Conservation (phyloP, 768 basidiomycete species). For the Phylloporus arenicola region DNA sequence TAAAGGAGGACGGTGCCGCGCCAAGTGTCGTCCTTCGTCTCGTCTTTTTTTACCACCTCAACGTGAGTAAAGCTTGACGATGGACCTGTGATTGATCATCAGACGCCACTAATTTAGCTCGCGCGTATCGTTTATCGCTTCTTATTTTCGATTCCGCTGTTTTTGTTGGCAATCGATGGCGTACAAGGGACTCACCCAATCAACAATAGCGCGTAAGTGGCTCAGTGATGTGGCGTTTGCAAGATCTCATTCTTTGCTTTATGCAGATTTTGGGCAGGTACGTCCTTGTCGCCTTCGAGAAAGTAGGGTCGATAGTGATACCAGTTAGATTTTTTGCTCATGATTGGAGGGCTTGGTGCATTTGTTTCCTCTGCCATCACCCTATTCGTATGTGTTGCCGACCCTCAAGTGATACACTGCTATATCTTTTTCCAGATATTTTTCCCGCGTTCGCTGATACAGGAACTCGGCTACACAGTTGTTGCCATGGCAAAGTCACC, state of each 20-base stretch:
- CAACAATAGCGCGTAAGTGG: slow-evolving; percentile 51
- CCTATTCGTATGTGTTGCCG: slow-evolving; percentile 49
- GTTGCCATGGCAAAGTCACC: slow-evolving; percentile 31
- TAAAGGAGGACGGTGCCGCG: slow-evolving; percentile 69
- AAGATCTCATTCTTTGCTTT: not conserved
- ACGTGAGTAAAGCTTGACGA: slow-evolving; percentile 44
- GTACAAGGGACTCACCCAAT: slow-evolving; percentile 47
- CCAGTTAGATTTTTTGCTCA: slow-evolving; percentile 56
- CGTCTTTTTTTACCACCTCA: slow-evolving; percentile 70
- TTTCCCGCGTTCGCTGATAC: slow-evolving; percentile 69
- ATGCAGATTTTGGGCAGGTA: slow-evolving; percentile 57
- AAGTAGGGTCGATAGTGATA: not conserved
- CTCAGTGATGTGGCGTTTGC: not conserved
- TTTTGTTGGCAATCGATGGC: slow-evolving; percentile 64
- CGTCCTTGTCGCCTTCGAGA: slow-evolving; percentile 10
- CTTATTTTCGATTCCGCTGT: slow-evolving; percentile 62
- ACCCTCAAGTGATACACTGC: not conserved
- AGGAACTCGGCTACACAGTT: slow-evolving; percentile 55
- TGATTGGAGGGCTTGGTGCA: slow-evolving; percentile 69
- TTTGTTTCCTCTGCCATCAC: slow-evolving; percentile 79
- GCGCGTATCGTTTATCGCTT: slow-evolving; percentile 74
- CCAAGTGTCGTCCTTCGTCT: slow-evolving; percentile 71
- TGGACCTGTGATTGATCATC: not conserved
- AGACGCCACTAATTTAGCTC: slow-evolving; percentile 35
- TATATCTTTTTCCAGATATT: slow-evolving; percentile 46